Evolutionary conservation across 2,329 filamentous ascomycete species (phyloP), one percentile per base, ranked within the genome.

Genomic region (Xylaria digitata): DNA sequence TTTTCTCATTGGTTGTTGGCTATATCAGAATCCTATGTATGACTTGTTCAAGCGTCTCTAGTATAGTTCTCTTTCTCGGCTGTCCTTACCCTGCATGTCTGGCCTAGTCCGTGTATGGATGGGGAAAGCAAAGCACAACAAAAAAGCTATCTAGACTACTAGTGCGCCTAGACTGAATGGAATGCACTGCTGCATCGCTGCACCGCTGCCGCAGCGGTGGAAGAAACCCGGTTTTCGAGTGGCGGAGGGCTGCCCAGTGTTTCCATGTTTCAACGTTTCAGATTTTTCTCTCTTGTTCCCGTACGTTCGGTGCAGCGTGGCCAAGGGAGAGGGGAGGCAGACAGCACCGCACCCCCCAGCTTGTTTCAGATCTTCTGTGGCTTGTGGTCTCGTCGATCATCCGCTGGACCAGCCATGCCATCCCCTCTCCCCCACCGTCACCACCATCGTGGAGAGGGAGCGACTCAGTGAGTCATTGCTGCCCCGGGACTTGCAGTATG

Each of bases 281-380:
- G 57, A 64, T 71, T 63, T 45, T 70, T 70, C 65, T 67, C 43
- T 57, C 67, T 66, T 48, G 61, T 54, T 70, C 49, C 68, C 68
- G 65, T 66, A 60, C 53, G 61, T 70, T 70, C 66, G 68, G 63
- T 63, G 68, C 66, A 64, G 65, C 61, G 66, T 65, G 57, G 64
- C n/a, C 55, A 17, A 5, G 9, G 6, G 30, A 37, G 23, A 55
- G 11, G 3, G 21, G 13, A 43, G 11, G 42, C 19, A 55, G 9
- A 21, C 37, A 23, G 32, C 30, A n/a, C 46, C 37, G n/a, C 21
- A 45, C 45, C 55, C 9, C 32, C 48, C 52, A 6, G 53, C 55
- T 50, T 61, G 73, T 75, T 75, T 75, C 73, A 75, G 69, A 73
- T 75, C 72, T 43, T 7, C 42, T 53, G 56, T 50, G 58, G 40